phyloP scores from a whole-genome alignment of 148 eudicot species.

The Mesembryanthemum crystallinum region DNA sequence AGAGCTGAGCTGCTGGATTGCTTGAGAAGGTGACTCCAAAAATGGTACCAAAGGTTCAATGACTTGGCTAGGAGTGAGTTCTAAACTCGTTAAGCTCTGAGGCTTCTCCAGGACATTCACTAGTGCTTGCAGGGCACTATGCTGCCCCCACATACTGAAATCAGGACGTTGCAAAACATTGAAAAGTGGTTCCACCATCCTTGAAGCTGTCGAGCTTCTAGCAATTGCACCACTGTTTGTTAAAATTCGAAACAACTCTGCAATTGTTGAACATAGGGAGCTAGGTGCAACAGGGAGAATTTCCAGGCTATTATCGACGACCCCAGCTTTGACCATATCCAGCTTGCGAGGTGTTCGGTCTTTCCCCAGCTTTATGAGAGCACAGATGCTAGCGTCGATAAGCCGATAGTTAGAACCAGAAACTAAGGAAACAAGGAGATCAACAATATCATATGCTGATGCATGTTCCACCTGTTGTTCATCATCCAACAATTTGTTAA shows the following conservation, averaged over 20 bases:
- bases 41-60: conserved; percentile 71
- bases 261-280: conserved; percentile 59
- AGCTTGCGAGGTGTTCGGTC: conserved; percentile 68
- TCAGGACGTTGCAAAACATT: conserved; percentile 55
- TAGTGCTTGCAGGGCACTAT: conserved; percentile 84
- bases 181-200: conserved; percentile 70
- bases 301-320: conserved; percentile 60
- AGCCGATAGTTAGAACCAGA: conserved; percentile 62
- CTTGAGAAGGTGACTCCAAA: conserved; percentile 71
- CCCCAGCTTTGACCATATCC: conserved; percentile 72
- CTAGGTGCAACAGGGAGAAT: conserved; percentile 56
- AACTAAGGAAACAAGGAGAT: conserved; percentile 62
- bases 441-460: conserved; percentile 47
- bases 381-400: conserved; percentile 58
- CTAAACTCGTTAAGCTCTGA: conserved; percentile 52
- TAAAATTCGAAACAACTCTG: conserved; percentile 72
- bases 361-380: conserved; percentile 71
- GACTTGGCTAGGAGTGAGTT: conserved; percentile 66
- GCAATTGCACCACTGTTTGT: conserved; percentile 75
- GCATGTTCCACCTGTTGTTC: conserved; percentile 50
- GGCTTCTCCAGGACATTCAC: conserved; percentile 85
- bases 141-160: conserved; percentile 61
- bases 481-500: conserved; percentile 65
- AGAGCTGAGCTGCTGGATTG: conserved; percentile 74
- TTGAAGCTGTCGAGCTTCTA: conserved; percentile 54